Percentiles rank a stretch among this genome's conserved stretches.
phyloP scores from a whole-genome alignment of 2,329 filamentous ascomycete species.

The Fusarium newnesense region DNA sequence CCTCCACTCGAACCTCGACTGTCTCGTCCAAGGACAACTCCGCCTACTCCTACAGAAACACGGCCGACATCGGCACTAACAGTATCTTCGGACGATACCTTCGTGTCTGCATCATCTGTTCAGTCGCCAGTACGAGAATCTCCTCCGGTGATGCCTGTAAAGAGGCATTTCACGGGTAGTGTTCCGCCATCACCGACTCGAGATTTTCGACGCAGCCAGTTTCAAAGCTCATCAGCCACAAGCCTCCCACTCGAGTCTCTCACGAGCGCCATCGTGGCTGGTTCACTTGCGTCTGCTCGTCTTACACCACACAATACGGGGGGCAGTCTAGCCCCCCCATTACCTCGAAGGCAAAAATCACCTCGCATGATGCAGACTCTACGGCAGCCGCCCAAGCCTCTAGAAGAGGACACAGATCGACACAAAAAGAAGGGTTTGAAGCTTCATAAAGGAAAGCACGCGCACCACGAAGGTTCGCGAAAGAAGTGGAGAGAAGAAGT shows the following conservation, averaged over 20 bases:
- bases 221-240: slow-evolving; percentile 45
- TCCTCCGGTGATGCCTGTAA: slow-evolving; percentile 35
- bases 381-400: slow-evolving; percentile 62
- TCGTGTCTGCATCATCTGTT: slow-evolving; percentile 54
- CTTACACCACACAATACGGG: slow-evolving; percentile 54
- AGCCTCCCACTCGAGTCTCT: slow-evolving; percentile 71
- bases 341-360: slow-evolving; percentile 57
- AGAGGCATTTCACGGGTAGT: slow-evolving; percentile 36
- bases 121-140: slow-evolving; percentile 47
- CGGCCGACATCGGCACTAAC: slow-evolving; percentile 44
- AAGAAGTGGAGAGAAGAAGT: slow-evolving; percentile 82
- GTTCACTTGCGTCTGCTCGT: slow-evolving; percentile 75
- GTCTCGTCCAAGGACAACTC: slow-evolving; percentile 18
- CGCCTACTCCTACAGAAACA: slow-evolving; percentile 17
- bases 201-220: slow-evolving; percentile 44
- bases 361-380: slow-evolving; percentile 73
- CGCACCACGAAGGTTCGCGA: slow-evolving; percentile 79
- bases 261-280: slow-evolving; percentile 79
- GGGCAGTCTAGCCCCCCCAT: slow-evolving; percentile 50
- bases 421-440: slow-evolving; percentile 61
- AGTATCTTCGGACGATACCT: slow-evolving; percentile 58
- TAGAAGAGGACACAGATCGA: slow-evolving; percentile 65
- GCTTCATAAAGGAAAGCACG: slow-evolving; percentile 68
- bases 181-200: slow-evolving; percentile 52
- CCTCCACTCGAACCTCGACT: slow-evolving; percentile 19